Conservation (phyloP, 768 basidiomycete genomes). For the Panus rudis region DNA sequence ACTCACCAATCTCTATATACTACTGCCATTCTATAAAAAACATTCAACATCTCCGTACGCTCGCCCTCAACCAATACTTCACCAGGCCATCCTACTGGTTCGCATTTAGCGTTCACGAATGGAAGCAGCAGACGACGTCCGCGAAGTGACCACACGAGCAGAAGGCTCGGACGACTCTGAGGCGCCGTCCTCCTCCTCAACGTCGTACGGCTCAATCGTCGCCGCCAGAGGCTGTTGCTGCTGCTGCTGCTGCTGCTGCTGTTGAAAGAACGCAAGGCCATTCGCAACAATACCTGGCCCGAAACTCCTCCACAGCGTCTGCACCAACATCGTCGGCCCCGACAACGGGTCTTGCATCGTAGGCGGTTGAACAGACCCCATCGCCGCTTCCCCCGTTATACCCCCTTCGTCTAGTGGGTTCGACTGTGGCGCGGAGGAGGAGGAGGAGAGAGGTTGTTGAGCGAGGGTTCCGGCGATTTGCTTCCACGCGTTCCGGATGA, state of each 20-base stretch:
- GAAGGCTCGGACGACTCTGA: not conserved
- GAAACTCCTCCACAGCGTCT: constrained; percentile 70
- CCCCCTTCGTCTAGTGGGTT: constrained; percentile 16
- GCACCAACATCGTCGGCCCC: constrained; percentile 59
- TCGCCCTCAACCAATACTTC: too few species aligned
- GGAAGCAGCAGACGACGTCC: too few species aligned
- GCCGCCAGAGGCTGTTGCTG: too few species aligned
- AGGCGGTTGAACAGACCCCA: constrained; percentile 32
- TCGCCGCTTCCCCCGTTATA: constrained; percentile 15
- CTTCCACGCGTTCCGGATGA: constrained; percentile 60
- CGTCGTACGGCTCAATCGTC: too few species aligned
- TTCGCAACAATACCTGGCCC: constrained; percentile 67
- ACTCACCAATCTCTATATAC: too few species aligned
- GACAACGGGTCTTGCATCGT: constrained; percentile 45
- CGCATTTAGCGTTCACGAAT: too few species aligned
- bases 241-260: constrained; percentile 37
- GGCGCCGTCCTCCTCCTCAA: too few species aligned
- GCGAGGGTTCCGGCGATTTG: constrained; percentile 44
- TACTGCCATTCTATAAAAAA: too few species aligned
- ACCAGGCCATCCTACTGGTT: too few species aligned
- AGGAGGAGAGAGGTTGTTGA: constrained; percentile 26
- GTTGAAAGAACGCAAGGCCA: constrained; percentile 55
- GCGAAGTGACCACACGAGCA: too few species aligned
- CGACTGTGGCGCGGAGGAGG: too few species aligned
- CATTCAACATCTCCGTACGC: too few species aligned